Percentiles rank a stretch among this genome's conserved stretches.
These are phyloP conservation scores for Mortierella sp. DNA, from an alignment of 371 early-diverging fungal genomes.

Conservation along the genomic window DNA sequence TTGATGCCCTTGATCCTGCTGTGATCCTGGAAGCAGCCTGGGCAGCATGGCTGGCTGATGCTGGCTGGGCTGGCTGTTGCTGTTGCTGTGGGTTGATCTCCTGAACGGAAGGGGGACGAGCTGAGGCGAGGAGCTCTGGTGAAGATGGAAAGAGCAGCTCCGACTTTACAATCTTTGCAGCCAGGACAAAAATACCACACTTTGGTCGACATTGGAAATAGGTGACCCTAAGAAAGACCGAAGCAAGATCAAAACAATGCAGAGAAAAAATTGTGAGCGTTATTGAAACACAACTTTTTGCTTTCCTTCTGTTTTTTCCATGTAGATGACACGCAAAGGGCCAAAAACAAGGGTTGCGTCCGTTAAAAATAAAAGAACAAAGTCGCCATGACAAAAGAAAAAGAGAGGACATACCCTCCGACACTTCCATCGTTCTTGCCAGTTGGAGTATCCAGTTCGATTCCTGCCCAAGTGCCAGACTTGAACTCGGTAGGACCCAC, in stretches of 20 bases:
- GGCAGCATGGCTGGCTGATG: slow-evolving; percentile 49
- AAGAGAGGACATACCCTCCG: slow-evolving; percentile 66
- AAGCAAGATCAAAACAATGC: slow-evolving; percentile 17
- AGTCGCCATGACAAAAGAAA: not conserved
- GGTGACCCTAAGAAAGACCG: slow-evolving; percentile 56
- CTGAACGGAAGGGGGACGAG: slow-evolving; percentile 21
- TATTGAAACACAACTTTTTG: slow-evolving; percentile 2
- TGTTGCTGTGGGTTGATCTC: slow-evolving; percentile 9
- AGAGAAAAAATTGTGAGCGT: slow-evolving; percentile 10
- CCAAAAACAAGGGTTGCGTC: not conserved
- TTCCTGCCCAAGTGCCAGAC: slow-evolving; percentile 85
- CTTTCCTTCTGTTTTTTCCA: not conserved
- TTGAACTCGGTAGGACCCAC: slow-evolving; percentile 79
- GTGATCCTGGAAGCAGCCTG: slow-evolving; percentile 63
- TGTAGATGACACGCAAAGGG: not conserved
- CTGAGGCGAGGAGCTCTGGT: slow-evolving; percentile 23
- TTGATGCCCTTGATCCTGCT: slow-evolving; percentile 71
- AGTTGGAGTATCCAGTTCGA: slow-evolving; percentile 81
- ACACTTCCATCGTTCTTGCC: slow-evolving; percentile 90
- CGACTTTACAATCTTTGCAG: slow-evolving; percentile 69
- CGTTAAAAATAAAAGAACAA: slow-evolving; percentile 14
- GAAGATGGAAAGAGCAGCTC: slow-evolving; percentile 60
- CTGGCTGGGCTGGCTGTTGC: slow-evolving; percentile 2
- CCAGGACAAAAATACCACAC: slow-evolving; percentile 78
- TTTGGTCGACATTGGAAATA: slow-evolving; percentile 81